phyloP scores from a whole-genome alignment of 148 eudicot genomes.

The Mesembryanthemum crystallinum region DNA sequence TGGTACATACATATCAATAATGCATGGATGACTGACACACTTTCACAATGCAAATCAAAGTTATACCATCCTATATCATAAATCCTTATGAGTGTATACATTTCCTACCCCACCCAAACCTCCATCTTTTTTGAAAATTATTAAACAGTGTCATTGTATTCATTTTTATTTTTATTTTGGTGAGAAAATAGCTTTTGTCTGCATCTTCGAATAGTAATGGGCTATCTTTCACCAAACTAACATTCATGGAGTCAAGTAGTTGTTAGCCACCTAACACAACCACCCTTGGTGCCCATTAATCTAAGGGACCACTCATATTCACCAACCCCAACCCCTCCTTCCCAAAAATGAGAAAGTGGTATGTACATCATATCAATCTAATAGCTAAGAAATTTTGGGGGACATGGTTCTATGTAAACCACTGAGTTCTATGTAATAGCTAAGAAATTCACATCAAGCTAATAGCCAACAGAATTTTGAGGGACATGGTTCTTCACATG shows the following conservation, averaged over 20 bases:
- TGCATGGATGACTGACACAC: too few species aligned
- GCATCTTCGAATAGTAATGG: not conserved
- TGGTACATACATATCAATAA: too few species aligned
- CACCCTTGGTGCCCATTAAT: not conserved
- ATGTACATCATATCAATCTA: too few species aligned
- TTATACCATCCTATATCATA: not conserved
- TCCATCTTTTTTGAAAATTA: too few species aligned
- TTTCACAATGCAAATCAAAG: too few species aligned
- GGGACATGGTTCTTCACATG: not conserved
- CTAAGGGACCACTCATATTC: not conserved
- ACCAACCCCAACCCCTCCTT: not conserved
- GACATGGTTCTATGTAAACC: not conserved
- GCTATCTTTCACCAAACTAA: not conserved
- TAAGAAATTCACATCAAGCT: not conserved
- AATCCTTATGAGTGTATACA: not conserved
- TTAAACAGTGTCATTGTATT: too few species aligned
- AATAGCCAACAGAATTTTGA: not conserved
- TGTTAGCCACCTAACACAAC: not conserved
- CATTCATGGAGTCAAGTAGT: not conserved
- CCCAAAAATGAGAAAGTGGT: not conserved
- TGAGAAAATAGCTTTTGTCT: too few species aligned
- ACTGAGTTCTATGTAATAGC: too few species aligned
- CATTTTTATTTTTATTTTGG: too few species aligned
- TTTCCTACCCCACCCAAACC: too few species aligned
- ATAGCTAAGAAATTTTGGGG: too few species aligned